A percentile compares a stretch with the other conserved stretches of the same genome.
phyloP scores from a whole-genome alignment of 805 yeast genomes.

The Hanseniaspora lindneri region DNA sequence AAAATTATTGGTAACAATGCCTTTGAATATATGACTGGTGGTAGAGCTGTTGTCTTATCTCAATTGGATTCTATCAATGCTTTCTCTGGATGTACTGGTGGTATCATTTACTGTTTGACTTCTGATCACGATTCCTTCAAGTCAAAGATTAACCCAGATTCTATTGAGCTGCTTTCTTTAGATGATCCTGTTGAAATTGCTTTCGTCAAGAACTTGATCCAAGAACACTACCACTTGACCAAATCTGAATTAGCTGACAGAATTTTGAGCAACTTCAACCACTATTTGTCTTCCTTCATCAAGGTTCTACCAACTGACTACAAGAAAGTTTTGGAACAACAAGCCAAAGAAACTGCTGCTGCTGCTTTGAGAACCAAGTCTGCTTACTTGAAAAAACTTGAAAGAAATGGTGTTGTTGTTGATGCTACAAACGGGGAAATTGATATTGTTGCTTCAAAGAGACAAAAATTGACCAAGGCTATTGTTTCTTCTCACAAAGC shows the following conservation, averaged over 20 bases:
- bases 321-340: slow-evolving; percentile 74
- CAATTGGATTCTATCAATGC: slow-evolving; percentile 79
- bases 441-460: slow-evolving; percentile 12
- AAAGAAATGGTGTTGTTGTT: slow-evolving; percentile 58
- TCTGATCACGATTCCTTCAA: slow-evolving; percentile 80
- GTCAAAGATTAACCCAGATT: slow-evolving; percentile 64
- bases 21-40: slow-evolving; percentile 99
- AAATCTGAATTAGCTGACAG: slow-evolving; percentile 80
- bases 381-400: slow-evolving; percentile 54
- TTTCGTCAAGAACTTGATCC: slow-evolving; percentile 80
- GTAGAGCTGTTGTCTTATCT: slow-evolving; percentile 88
- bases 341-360: slow-evolving; percentile 38
- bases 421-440: slow-evolving; percentile 88
- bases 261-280: slow-evolving; percentile 74
- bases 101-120: slow-evolving; percentile 92
- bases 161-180: slow-evolving; percentile 66
- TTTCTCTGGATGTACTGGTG: slow-evolving; percentile 97
- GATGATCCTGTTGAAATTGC: slow-evolving; percentile 88
- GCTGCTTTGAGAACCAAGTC: slow-evolving; percentile 53
- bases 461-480: slow-evolving; percentile 36
- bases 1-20: slow-evolving; percentile 94
- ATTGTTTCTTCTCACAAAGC: slow-evolving; percentile 28
- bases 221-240: slow-evolving; percentile 92
- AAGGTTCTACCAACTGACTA: slow-evolving; percentile 89
- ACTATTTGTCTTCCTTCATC: slow-evolving; percentile 76